Evolutionary conservation across 768 basidiomycete species (phyloP), one percentile per base, ranked within the genome.

Genomic region (Leccinellum albellum): DNA sequence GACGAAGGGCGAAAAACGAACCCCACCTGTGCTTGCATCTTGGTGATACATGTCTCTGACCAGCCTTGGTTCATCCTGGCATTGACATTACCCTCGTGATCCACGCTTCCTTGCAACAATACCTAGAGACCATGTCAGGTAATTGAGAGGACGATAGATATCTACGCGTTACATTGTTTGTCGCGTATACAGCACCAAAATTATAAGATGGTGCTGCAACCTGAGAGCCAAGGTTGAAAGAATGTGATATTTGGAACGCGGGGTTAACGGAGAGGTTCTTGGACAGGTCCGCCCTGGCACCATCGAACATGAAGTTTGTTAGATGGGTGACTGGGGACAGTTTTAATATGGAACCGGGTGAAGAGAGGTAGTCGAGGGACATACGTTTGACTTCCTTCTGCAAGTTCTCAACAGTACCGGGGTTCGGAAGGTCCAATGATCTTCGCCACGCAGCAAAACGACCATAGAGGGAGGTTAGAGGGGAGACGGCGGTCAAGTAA

Each of bases 181-280:
- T 96, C 14, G 90, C 94, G 75, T 88, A 98, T 51, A 97, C 83
- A 10, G 94, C 93, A 56, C 89, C 91, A 70, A 98, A 98, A 73
- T 93, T 94, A 75, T 99, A 99, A 29, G 88, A 89, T 14, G 96
- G 82, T 1, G 92, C 83, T 0, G 80, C 74, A n/a, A 86, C 83
- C 72, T 90, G 88, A 20, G 92, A 93, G 20, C 93, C 97, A 56
- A 98, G 78, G 57, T 87, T 81, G 76, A 99, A 98, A 23, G 94
- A 91, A 73, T 99, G 97, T 59, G 94, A 95, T 65, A 98, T 89
- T 79, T 98, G 96, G 83, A 98, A 98, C 51, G 91, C 85, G n/a
- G 97, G 97, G 72, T 85, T 91, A 72, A 89, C 81, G 28, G 94
- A 96, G 64, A 98, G 79, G 64, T 83, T 88, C 77, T 98, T 99